Percentiles rank a stretch among this genome's conserved stretches.
Conservation (phyloP, 306 rosid species). For the Gastrolobium bilobum region DNA sequence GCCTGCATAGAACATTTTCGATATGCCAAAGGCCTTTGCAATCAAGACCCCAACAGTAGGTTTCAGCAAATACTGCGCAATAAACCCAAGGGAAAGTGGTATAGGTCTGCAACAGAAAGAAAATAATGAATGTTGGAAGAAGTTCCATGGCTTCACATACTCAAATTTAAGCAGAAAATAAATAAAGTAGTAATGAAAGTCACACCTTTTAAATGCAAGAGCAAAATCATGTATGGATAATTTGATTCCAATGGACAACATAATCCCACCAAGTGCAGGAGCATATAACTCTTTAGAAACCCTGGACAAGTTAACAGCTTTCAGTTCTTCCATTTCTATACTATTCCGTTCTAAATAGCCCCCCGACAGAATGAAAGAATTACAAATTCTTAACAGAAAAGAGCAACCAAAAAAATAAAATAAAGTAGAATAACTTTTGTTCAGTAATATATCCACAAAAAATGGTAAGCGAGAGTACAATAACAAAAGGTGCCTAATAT, state of each 20-base stretch:
- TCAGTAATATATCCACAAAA: conserved; percentile 7
- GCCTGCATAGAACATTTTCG: conserved; percentile 83
- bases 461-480: conserved; percentile 26
- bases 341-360: not conserved
- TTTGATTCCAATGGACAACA: conserved; percentile 93
- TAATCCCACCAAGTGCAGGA: conserved; percentile 99
- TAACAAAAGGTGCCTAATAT: not conserved
- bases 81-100: conserved; percentile 84
- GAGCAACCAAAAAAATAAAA: not conserved
- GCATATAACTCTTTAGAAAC: conserved; percentile 95
- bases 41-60: conserved; percentile 84
- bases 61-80: conserved; percentile 84
- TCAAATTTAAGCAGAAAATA: conserved; percentile 31
- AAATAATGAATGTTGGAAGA: conserved; percentile 50
- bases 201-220: conserved; percentile 86
- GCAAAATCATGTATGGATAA: conserved; percentile 92
- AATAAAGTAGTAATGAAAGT: conserved; percentile 31
- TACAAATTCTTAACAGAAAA: conserved; percentile 22
- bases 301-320: conserved; percentile 65
- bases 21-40: conserved; percentile 77
- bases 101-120: conserved; percentile 77
- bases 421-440: not conserved
- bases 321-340: conserved; percentile 45
- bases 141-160: conserved; percentile 41
- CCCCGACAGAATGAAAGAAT: conserved; percentile 15